A percentile compares a stretch with the other conserved stretches of the same genome.
These are phyloP conservation scores for Pelargonium myrrhifolium DNA, from an alignment of 441 rosid species.

Conservation along the genomic window DNA sequence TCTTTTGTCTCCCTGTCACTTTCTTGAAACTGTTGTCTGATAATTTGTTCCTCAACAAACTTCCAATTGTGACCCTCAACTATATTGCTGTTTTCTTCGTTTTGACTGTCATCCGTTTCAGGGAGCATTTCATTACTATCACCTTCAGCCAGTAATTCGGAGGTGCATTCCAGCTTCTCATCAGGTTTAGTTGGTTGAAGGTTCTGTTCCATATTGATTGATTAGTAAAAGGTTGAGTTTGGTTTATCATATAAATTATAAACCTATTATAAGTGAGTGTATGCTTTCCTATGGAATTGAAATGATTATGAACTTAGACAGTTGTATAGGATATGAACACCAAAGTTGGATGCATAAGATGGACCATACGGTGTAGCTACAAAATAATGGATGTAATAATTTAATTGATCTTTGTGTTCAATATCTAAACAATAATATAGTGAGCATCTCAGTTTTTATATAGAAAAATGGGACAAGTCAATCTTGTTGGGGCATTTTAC, in stretches of 20 bases:
- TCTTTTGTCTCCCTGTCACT: slow-evolving; percentile 24
- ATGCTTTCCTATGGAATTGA: background rate
- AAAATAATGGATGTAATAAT: background rate
- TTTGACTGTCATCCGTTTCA: slow-evolving; percentile 17
- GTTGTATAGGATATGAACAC: slow-evolving; percentile 3
- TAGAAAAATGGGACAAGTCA: background rate
- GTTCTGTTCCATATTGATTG: slow-evolving; percentile 25
- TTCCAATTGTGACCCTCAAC: slow-evolving; percentile 17
- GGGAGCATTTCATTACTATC: slow-evolving; percentile 17
- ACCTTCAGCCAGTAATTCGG: slow-evolving; percentile 25
- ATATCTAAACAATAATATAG: background rate
- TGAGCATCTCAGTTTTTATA: background rate
- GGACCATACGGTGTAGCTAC: background rate
- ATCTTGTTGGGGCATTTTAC: background rate
- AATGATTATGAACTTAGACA: background rate
- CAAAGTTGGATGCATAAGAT: background rate
- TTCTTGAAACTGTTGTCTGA: slow-evolving; percentile 18
- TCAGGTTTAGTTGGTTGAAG: slow-evolving; percentile 19
- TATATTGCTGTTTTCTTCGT: slow-evolving; percentile 18
- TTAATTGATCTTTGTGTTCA: background rate
- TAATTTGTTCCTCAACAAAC: slow-evolving; percentile 18
- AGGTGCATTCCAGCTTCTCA: slow-evolving; percentile 17
- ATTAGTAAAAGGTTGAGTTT: slow-evolving; percentile 19
- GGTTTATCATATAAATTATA: background rate
- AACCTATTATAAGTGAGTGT: background rate